These are phyloP conservation scores for Phytophthora kernoviae DNA, from an alignment of 352 stramenopile species.

Conservation along the genomic window DNA sequence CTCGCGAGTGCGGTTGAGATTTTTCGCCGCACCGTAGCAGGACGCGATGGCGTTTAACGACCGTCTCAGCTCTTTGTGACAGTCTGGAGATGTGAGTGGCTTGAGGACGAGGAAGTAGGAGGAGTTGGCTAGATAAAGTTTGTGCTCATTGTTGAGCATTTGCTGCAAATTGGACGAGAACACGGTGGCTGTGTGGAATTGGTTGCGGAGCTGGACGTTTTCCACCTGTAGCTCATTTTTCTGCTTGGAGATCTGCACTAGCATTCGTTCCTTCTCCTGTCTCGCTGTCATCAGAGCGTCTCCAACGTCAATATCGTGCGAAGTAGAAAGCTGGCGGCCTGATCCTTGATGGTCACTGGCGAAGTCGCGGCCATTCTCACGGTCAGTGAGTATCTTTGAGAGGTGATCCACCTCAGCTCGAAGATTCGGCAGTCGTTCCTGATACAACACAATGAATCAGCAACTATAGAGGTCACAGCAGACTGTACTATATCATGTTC, in stretches of 20 bases:
- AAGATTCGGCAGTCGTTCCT: constrained; percentile 30
- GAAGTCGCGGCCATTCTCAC: constrained; percentile 15
- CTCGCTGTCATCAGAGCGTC: neutral
- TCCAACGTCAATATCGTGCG: neutral
- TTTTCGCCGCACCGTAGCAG: constrained; percentile 12
- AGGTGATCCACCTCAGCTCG: constrained; percentile 24
- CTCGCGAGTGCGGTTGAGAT: constrained; percentile 16
- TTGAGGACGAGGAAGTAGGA: constrained; percentile 38
- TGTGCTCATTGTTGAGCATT: constrained; percentile 39
- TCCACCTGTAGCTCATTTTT: constrained; percentile 28
- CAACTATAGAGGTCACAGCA: constrained; percentile 1
- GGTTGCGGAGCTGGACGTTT: constrained; percentile 32
- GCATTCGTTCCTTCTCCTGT: constrained; percentile 15
- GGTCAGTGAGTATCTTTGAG: constrained; percentile 16
- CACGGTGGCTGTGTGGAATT: constrained; percentile 23
- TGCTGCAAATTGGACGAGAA: constrained; percentile 20
- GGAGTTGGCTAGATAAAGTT: constrained; percentile 33
- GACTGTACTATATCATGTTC: neutral
- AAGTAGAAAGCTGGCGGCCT: neutral
- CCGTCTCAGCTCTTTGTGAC: constrained; percentile 16
- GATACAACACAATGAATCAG: neutral
- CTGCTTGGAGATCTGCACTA: constrained; percentile 20
- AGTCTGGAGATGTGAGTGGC: constrained; percentile 27
- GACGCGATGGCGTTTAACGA: constrained; percentile 18
- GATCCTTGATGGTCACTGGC: no score